Percentiles rank a stretch among this genome's conserved stretches.
Evolutionary conservation across 1,284 basidiomycete genomes (phyloP).

Genomic region (Phenoliferia sp.): DNA sequence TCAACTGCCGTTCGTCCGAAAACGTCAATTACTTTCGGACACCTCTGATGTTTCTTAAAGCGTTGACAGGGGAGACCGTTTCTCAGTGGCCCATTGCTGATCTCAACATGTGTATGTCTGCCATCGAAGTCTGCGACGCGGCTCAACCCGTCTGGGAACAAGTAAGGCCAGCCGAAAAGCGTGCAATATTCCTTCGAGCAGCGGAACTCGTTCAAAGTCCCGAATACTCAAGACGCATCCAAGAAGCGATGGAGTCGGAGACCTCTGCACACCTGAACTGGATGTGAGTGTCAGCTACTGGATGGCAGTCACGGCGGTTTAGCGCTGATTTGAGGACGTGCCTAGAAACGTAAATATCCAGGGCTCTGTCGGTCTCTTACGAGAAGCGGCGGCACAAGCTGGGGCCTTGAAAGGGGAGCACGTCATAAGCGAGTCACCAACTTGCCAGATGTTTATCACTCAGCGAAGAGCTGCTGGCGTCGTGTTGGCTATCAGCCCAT

Average conservation of each 20-base stretch:
- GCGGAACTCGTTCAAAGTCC: neutral
- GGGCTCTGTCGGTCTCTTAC: neutral
- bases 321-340: neutral
- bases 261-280: neutral
- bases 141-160: neutral
- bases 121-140: neutral
- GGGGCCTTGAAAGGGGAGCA: neutral
- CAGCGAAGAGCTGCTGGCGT: neutral
- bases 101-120: neutral
- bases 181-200: neutral
- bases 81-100: neutral
- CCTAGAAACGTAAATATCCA: neutral
- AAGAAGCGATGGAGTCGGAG: neutral
- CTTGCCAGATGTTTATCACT: neutral
- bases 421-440: neutral
- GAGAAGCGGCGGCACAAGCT: neutral
- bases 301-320: neutral
- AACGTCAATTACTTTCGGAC: neutral
- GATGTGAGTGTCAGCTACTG: neutral
- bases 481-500: neutral
- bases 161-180: neutral
- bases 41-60: neutral
- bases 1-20: neutral
- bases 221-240: neutral
- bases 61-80: neutral